Evolutionary conservation across 2,329 filamentous ascomycete genomes (phyloP).

Genomic region (Myriosclerotinia curreyana): DNA sequence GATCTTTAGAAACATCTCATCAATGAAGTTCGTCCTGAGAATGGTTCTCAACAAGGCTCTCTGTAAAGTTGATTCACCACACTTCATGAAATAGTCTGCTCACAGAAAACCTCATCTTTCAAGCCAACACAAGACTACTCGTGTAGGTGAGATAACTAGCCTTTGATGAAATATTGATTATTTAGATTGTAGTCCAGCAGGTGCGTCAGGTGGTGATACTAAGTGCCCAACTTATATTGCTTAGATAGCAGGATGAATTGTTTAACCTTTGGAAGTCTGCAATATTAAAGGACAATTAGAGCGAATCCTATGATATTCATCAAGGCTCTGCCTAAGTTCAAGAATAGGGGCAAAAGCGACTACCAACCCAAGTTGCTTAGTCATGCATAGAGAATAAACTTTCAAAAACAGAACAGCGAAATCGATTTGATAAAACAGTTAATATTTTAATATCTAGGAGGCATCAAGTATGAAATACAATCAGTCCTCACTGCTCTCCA

Average conservation of each 20-base stretch:
- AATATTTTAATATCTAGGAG: constrained; percentile 8
- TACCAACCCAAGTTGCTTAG: not conserved
- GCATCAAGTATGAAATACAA: constrained; percentile 11
- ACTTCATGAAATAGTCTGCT: not conserved
- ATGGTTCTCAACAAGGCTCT: not conserved
- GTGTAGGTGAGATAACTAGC: not conserved
- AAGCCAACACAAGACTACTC: not conserved
- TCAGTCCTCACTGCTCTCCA: constrained; percentile 21
- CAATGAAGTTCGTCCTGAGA: not conserved
- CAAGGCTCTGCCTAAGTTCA: not conserved
- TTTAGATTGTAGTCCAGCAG: not conserved
- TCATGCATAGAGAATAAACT: not conserved
- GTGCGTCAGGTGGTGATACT: not conserved
- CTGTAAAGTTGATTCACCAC: not conserved
- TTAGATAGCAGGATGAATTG: not conserved
- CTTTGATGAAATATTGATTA: too few relatives aligned
- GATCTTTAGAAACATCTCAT: not conserved
- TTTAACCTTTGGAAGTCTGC: not conserved
- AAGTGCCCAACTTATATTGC: not conserved
- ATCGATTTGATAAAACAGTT: constrained; percentile 7
- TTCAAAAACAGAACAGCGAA: not conserved
- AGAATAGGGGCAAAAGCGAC: not conserved
- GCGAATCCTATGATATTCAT: not conserved
- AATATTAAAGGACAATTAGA: not conserved
- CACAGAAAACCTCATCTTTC: not conserved